Evolutionary conservation across 2,329 filamentous ascomycete species (phyloP), one percentile per base, ranked within the genome.

Genomic region (Aspergillus floridensis): DNA sequence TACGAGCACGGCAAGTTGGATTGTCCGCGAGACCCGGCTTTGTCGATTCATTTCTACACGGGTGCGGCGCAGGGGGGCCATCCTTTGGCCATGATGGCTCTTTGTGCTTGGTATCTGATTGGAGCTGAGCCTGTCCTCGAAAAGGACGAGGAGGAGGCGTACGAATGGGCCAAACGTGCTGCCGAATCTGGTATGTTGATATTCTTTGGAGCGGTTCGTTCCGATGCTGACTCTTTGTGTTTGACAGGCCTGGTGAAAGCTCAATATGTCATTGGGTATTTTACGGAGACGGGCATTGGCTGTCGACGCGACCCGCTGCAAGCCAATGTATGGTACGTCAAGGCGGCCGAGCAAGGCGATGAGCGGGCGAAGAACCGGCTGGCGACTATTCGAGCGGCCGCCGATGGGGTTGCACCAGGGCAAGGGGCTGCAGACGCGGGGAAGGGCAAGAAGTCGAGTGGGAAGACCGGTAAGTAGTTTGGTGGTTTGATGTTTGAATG

Each of bases 81-180:
- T 70, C 83, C 92, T 0, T 84, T 87, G 51, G 93, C 92, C 51
- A 98, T 98, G 92, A 96, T 99, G 93, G 93, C 93, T 4, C 82
- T 99, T 8, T 99, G 95, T 76, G 95, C 95, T 11, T 99, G 95
- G 95, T 99, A 98, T 75, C 90, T 98, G 83, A 90, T 98, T 46
- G 95, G 95, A 11, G 95, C 95, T 1, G 90, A 93, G 66, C 92
- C 93, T 0, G 87, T 98, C 14, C 79, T 99, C 22, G 93, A 96
- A 61, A 96, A 95, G 77, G 93, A 99, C 69, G 93, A 98, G 74
- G 89, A 89, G 66, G 95, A 99, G 76, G 95, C 95, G 10, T 98
- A 96, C 70, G 93, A 96, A 74, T 99, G 95, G 95, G 93, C 95
- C 16, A 87, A 87, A 69, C 88, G 88, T 70, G 91, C 95, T 57